Conservation (phyloP, 805 yeast genomes). For the Lipomyces starkeyi region DNA sequence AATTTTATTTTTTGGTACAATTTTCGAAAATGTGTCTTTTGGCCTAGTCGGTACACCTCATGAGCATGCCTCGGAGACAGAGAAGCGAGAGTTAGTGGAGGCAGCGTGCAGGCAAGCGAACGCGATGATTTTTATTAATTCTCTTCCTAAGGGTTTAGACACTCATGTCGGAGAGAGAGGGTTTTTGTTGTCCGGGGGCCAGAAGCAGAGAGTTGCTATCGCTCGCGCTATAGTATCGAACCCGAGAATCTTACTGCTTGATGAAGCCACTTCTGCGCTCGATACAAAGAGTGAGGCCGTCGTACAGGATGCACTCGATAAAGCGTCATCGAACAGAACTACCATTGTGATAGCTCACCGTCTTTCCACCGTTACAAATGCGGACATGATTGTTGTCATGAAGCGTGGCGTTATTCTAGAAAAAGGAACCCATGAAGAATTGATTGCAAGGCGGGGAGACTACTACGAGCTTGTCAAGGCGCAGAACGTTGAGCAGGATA, state of each 20-base stretch:
- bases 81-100: slow-evolving; percentile 50
- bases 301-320: slow-evolving; percentile 52
- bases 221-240: too few relatives aligned
- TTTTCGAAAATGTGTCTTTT: slow-evolving; percentile 78
- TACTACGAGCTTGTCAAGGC: slow-evolving; percentile 43
- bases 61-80: slow-evolving; percentile 48
- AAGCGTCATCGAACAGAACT: slow-evolving; percentile 46
- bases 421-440: slow-evolving; percentile 46
- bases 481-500: slow-evolving; percentile 38
- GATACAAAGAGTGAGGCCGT: too few relatives aligned
- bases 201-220: too few relatives aligned
- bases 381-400: slow-evolving; percentile 52
- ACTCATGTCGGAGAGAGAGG: slow-evolving; percentile 60
- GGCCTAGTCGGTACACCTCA: slow-evolving; percentile 56
- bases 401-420: slow-evolving; percentile 54
- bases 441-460: slow-evolving; percentile 40
- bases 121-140: slow-evolving; percentile 56
- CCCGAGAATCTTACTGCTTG: slow-evolving; percentile 29
- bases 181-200: slow-evolving; percentile 60
- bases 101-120: slow-evolving; percentile 46
- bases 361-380: slow-evolving; percentile 55
- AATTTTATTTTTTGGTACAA: slow-evolving; percentile 73
- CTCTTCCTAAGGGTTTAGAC: slow-evolving; percentile 60
- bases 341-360: slow-evolving; percentile 61
- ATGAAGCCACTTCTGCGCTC: too few relatives aligned